These are phyloP conservation scores for Acrocalymma vagum DNA, from an alignment of 2,329 filamentous ascomycete species.

Conservation along the genomic window DNA sequence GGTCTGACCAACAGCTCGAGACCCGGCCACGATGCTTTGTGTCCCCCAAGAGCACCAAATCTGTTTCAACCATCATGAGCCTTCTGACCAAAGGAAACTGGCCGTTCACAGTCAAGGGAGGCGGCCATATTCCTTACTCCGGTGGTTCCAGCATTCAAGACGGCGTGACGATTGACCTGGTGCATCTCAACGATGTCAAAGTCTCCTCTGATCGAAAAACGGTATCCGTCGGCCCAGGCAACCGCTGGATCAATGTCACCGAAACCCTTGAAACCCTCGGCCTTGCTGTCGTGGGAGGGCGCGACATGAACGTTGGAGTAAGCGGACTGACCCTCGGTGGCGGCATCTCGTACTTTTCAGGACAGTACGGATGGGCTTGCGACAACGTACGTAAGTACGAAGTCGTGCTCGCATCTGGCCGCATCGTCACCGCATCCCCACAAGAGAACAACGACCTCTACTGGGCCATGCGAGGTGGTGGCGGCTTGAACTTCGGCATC, in stretches of 20 bases:
- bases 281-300: slow-evolving; percentile 32
- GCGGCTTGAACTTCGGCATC: slow-evolving; percentile 33
- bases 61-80: background rate
- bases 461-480: slow-evolving; percentile 38
- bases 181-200: slow-evolving; percentile 23
- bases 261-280: slow-evolving; percentile 28
- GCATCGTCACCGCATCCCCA: slow-evolving; percentile 33
- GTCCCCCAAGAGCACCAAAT: slow-evolving; percentile 1
- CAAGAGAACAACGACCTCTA: slow-evolving; percentile 33
- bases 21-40: slow-evolving; percentile 4
- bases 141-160: slow-evolving; percentile 37
- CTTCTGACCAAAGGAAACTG: slow-evolving; percentile 21
- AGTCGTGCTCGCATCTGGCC: slow-evolving; percentile 43
- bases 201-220: slow-evolving; percentile 22
- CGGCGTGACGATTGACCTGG: slow-evolving; percentile 38
- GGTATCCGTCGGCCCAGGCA: slow-evolving; percentile 32
- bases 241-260: slow-evolving; percentile 36
- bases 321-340: slow-evolving; percentile 35
- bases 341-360: slow-evolving; percentile 40
- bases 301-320: slow-evolving; percentile 32
- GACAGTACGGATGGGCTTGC: slow-evolving; percentile 34
- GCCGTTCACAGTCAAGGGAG: slow-evolving; percentile 35
- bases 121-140: slow-evolving; percentile 31
- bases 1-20: slow-evolving; percentile 6
- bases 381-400: slow-evolving; percentile 43